These are phyloP conservation scores for Termitomyces sp. DNA, from an alignment of 768 basidiomycete genomes.

Conservation along the genomic window DNA sequence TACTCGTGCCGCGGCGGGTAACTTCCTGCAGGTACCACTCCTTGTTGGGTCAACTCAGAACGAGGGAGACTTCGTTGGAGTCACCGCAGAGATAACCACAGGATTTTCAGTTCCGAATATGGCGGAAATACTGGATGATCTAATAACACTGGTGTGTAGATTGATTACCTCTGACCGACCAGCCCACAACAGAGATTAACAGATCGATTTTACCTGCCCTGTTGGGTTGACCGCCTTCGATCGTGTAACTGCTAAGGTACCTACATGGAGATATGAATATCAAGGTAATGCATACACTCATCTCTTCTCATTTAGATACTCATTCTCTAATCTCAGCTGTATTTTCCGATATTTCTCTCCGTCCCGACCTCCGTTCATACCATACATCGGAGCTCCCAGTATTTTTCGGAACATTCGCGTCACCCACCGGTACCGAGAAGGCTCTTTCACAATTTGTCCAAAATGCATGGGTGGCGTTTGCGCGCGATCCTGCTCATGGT, in stretches of 20 bases:
- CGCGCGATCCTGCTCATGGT: constrained; percentile 32
- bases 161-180: background rate
- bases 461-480: constrained; percentile 39
- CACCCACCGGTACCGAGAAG: constrained; percentile 20
- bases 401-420: constrained; percentile 32
- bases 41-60: constrained; percentile 27
- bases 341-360: constrained; percentile 33
- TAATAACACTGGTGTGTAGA: constrained; percentile 3
- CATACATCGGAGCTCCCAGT: constrained; percentile 37
- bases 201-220: constrained; percentile 17
- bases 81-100: background rate
- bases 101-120: constrained; percentile 11
- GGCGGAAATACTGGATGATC: constrained; percentile 9
- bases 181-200: background rate
- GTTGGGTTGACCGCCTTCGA: constrained; percentile 2
- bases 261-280: constrained; percentile 16
- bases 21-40: constrained; percentile 14
- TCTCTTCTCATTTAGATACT: background rate
- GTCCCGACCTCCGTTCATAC: constrained; percentile 33
- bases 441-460: constrained; percentile 34
- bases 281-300: constrained; percentile 18
- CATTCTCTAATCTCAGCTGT: constrained; percentile 23
- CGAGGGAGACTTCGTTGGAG: constrained; percentile 18
- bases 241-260: constrained; percentile 4
- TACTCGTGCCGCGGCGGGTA: constrained; percentile 13